phyloP scores from a whole-genome alignment of 2,329 filamentous ascomycete genomes.

The Fusarium albosuccineum region DNA sequence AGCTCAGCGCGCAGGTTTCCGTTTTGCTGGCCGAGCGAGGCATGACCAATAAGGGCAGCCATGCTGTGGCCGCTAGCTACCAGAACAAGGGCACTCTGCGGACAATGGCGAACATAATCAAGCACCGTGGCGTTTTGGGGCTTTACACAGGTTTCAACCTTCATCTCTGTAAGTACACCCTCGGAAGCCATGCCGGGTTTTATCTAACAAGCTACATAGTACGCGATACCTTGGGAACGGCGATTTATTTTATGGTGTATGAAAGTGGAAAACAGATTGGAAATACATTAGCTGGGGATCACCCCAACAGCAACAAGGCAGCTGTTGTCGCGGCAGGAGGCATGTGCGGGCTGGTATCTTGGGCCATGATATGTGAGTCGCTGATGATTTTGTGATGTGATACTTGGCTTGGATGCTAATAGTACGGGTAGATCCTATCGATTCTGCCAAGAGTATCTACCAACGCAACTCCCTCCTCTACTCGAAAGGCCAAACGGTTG shows the following conservation, averaged over 20 bases:
- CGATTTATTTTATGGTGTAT: slow-evolving; percentile 91
- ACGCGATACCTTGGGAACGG: slow-evolving; percentile 84
- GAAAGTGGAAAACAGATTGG: slow-evolving; percentile 87
- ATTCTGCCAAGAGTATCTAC: slow-evolving; percentile 88
- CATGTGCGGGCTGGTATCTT: slow-evolving; percentile 85
- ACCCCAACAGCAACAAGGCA: slow-evolving; percentile 81
- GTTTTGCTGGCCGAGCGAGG: slow-evolving; percentile 74
- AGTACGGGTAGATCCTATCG: slow-evolving; percentile 70
- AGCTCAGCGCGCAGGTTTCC: slow-evolving; percentile 87
- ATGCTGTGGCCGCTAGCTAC: slow-evolving; percentile 75
- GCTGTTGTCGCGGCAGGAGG: slow-evolving; percentile 84
- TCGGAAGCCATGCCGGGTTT: background rate
- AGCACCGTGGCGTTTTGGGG: slow-evolving; percentile 77
- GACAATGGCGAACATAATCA: slow-evolving; percentile 82
- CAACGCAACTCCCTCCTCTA: slow-evolving; percentile 83
- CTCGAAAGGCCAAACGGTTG: slow-evolving; percentile 72
- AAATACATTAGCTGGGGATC: slow-evolving; percentile 78
- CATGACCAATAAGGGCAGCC: slow-evolving; percentile 59
- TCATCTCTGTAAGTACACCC: slow-evolving; percentile 75
- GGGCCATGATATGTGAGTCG: slow-evolving; percentile 78
- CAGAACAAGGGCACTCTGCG: slow-evolving; percentile 82
- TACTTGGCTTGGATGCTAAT: slow-evolving; percentile 8
- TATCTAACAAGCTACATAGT: slow-evolving; percentile 61
- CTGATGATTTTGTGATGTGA: slow-evolving; percentile 25
- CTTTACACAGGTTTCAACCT: slow-evolving; percentile 85